Conservation (phyloP, 176 grass and related monocot genomes). For the Hsuehochloa calcarea region DNA sequence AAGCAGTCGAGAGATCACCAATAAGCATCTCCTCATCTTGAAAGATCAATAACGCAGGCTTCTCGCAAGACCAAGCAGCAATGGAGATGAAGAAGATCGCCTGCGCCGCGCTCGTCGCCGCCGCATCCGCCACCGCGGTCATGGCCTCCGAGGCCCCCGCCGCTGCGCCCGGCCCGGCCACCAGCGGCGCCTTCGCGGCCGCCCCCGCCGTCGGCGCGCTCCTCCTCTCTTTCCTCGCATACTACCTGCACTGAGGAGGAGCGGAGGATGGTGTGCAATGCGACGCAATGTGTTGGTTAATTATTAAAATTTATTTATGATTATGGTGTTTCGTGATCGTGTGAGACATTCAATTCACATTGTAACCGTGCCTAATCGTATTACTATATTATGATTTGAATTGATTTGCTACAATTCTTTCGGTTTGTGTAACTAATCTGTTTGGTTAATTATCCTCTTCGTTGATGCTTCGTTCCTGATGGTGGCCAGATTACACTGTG, state of each 20-base stretch:
- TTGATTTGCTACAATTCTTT: neutral
- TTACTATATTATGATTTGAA: neutral
- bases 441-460: too few species aligned
- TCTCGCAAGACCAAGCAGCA: neutral
- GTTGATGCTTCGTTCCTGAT: too few species aligned
- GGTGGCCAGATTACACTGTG: too few species aligned
- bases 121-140: slow-evolving; percentile 47
- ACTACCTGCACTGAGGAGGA: slow-evolving; percentile 59
- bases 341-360: neutral
- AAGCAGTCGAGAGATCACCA: slow-evolving; percentile 46
- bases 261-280: neutral
- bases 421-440: too few species aligned
- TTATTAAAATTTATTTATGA: neutral
- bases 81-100: slow-evolving; percentile 83
- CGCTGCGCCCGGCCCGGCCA: slow-evolving; percentile 30
- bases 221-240: slow-evolving; percentile 64
- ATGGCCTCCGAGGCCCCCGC: slow-evolving; percentile 51
- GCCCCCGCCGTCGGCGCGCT: slow-evolving; percentile 47
- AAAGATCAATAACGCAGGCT: neutral
- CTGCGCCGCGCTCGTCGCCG: slow-evolving; percentile 56
- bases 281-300: neutral
- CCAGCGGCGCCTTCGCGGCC: slow-evolving; percentile 30
- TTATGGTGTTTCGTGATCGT: neutral
- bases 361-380: neutral
- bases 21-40: neutral